phyloP scores from a whole-genome alignment of 768 basidiomycete genomes.

The Peribolospora baueri region DNA sequence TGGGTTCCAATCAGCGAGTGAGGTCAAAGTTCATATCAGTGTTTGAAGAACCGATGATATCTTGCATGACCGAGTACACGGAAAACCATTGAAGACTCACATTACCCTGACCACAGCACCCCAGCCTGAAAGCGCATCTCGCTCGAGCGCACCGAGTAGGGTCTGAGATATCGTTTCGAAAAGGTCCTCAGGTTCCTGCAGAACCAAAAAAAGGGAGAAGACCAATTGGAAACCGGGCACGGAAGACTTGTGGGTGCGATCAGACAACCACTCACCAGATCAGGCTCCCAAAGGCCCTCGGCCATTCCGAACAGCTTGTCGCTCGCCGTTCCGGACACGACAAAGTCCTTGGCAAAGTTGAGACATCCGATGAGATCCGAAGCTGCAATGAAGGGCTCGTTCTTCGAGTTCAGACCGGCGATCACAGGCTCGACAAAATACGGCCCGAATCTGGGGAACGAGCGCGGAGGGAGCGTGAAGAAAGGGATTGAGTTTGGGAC shows the following conservation, averaged over 20 bases:
- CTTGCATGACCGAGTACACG: not conserved
- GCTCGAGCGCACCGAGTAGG: constrained; percentile 74
- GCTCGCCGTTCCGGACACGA: constrained; percentile 79
- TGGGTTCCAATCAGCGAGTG: no score
- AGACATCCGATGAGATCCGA: constrained; percentile 84
- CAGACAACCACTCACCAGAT: constrained; percentile 29
- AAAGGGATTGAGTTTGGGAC: not conserved
- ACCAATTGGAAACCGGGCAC: not conserved
- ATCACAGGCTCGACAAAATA: constrained; percentile 94
- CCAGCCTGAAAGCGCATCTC: constrained; percentile 94
- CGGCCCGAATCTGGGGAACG: constrained; percentile 43
- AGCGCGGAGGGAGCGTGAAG: not conserved
- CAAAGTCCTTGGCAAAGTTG: constrained; percentile 87
- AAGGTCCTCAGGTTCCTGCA: constrained; percentile 62
- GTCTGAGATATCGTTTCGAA: constrained; percentile 98
- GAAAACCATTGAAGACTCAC: constrained; percentile 28
- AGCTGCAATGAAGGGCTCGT: constrained; percentile 80
- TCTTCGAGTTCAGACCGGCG: constrained; percentile 43
- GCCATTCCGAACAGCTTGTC: constrained; percentile 88
- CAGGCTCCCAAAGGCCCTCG: constrained; percentile 95
- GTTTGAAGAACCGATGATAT: not conserved
- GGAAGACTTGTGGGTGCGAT: not conserved
- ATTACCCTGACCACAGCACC: constrained; percentile 86
- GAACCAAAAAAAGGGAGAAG: not conserved
- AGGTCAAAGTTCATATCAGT: no score